Evolutionary conservation across 2,329 filamentous ascomycete genomes (phyloP).

Genomic region (Colletotrichum sp.): DNA sequence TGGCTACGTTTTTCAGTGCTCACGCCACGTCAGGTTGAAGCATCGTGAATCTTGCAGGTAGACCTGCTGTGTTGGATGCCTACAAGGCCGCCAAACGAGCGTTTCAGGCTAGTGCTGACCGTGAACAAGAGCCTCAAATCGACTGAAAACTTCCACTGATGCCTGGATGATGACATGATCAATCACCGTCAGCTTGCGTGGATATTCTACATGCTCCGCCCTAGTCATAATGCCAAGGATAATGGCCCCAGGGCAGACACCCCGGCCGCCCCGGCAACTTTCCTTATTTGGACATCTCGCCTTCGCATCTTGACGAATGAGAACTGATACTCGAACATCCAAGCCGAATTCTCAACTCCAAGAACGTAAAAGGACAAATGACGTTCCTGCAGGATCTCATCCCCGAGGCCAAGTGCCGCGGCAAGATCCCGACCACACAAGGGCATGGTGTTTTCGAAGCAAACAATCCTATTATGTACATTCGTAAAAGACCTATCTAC

Average conservation of each 20-base stretch:
- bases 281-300: not conserved
- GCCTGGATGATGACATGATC: not conserved
- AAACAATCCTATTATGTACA: not conserved
- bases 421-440: not conserved
- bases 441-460: not conserved
- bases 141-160: not conserved
- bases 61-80: not conserved
- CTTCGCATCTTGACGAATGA: not conserved
- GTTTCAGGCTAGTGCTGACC: not conserved
- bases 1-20: accelerated
- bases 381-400: not conserved
- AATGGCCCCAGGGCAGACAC: not conserved
- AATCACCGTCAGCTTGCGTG: accelerated
- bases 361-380: not conserved
- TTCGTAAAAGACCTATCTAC: not conserved
- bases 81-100: not conserved
- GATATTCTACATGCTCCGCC: not conserved
- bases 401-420: not conserved
- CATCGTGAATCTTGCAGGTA: not conserved
- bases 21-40: accelerated
- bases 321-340: not conserved
- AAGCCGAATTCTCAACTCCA: not conserved
- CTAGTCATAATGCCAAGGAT: not conserved
- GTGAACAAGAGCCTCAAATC: accelerated
- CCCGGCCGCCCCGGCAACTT: not conserved